phyloP scores from a whole-genome alignment of 345 rosid genomes.

The Nephelium lappaceum region DNA sequence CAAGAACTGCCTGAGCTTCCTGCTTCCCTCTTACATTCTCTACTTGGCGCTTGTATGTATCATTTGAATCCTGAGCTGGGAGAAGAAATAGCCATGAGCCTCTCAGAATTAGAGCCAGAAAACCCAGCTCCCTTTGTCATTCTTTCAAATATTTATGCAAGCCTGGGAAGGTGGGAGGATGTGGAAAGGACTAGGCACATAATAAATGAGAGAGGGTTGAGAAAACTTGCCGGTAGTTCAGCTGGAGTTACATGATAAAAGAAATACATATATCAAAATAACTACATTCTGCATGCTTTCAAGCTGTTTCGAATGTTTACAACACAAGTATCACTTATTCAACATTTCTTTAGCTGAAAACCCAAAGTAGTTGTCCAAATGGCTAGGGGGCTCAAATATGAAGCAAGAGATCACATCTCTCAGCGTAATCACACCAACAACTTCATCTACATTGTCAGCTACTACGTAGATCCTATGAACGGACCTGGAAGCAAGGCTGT shows the following conservation, averaged over 20 bases:
- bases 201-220: conserved; percentile 47
- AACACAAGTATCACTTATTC: conserved; percentile 36
- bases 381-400: conserved; percentile 72
- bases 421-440: conserved; percentile 78
- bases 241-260: conserved; percentile 35
- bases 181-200: conserved; percentile 53
- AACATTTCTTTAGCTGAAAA: conserved; percentile 64
- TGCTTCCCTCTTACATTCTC: conserved; percentile 50
- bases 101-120: conserved; percentile 54
- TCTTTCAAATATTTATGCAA: conserved; percentile 61
- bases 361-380: conserved; percentile 59
- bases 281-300: neutral
- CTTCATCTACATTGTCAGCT: conserved; percentile 49
- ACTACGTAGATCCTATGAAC: conserved; percentile 80
- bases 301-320: conserved; percentile 7
- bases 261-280: neutral
- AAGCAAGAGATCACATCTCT: conserved; percentile 93
- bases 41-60: conserved; percentile 61
- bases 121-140: conserved; percentile 59
- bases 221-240: conserved; percentile 55
- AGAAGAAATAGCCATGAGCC: conserved; percentile 51
- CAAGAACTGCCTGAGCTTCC: conserved; percentile 48
- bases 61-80: conserved; percentile 52
- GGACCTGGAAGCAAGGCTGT: conserved; percentile 61
- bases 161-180: conserved; percentile 55